Conservation (phyloP, 768 basidiomycete species). For the Leccinum rimulosum region DNA sequence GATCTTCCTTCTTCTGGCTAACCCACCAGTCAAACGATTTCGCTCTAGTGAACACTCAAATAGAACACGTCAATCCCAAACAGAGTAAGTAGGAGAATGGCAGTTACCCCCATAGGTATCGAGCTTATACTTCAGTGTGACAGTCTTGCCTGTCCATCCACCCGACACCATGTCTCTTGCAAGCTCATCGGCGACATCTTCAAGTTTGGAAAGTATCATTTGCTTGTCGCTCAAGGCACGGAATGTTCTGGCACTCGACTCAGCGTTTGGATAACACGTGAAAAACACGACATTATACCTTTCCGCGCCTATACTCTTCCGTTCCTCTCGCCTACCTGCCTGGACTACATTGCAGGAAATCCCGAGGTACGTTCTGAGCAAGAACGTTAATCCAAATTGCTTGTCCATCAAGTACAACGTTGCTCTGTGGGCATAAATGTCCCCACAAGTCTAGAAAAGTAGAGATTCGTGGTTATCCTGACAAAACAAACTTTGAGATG, state of each 20-base stretch:
- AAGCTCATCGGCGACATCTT: constrained; percentile 79
- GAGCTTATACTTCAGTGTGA: constrained; percentile 92
- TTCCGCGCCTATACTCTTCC: constrained; percentile 93
- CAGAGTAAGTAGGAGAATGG: background rate
- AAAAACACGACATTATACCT: constrained; percentile 41
- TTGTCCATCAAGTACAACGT: constrained; percentile 82
- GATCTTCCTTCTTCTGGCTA: constrained; percentile 69
- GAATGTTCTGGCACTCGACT: constrained; percentile 60
- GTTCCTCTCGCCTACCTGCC: constrained; percentile 72
- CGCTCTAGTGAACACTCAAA: constrained; percentile 74
- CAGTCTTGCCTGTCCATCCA: constrained; percentile 84
- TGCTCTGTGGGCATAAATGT: constrained; percentile 76
- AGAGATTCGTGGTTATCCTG: background rate
- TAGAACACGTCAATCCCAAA: constrained; percentile 8
- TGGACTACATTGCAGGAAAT: constrained; percentile 81
- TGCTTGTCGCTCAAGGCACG: constrained; percentile 59
- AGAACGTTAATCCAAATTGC: constrained; percentile 72
- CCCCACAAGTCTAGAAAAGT: constrained; percentile 72
- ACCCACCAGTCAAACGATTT: constrained; percentile 77
- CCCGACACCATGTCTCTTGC: constrained; percentile 74
- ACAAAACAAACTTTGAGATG: background rate
- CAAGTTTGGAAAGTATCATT: constrained; percentile 71
- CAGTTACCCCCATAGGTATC: constrained; percentile 77
- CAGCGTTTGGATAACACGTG: background rate
- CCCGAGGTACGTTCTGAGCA: constrained; percentile 82